phyloP scores from a whole-genome alignment of 2,329 filamentous ascomycete genomes.

The Colletotrichum sp. region DNA sequence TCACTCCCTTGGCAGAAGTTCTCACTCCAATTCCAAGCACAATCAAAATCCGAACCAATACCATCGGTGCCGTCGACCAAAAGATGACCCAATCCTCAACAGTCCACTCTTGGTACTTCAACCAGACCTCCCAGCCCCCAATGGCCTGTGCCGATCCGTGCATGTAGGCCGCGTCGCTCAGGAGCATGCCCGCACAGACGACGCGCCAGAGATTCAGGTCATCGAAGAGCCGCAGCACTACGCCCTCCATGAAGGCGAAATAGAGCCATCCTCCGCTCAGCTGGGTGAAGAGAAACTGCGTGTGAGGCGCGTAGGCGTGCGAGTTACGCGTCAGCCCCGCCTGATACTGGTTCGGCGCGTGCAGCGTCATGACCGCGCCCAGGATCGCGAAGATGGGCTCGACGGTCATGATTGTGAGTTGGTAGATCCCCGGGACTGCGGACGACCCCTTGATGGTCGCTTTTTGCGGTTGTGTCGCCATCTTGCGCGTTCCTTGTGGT shows the following conservation, averaged over 20 bases:
- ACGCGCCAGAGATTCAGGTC: constrained; percentile 39
- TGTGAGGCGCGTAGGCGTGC: constrained; percentile 18
- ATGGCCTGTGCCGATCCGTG: constrained; percentile 36
- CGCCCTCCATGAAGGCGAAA: constrained; percentile 41
- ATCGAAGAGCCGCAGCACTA: constrained; percentile 36
- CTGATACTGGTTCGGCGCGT: constrained; percentile 31
- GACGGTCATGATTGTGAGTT: constrained; percentile 34
- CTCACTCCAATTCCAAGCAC: constrained; percentile 33
- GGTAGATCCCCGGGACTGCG: constrained; percentile 34
- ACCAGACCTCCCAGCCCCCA: constrained; percentile 35
- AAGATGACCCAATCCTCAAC: constrained; percentile 31
- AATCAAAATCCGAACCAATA: constrained; percentile 31
- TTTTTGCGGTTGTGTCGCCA: not conserved
- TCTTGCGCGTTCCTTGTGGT: not conserved
- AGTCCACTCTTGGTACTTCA: constrained; percentile 29
- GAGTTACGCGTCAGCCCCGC: constrained; percentile 31
- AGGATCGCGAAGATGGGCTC: constrained; percentile 38
- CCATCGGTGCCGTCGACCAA: constrained; percentile 29
- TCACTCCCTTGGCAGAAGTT: not conserved
- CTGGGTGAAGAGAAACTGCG: constrained; percentile 35
- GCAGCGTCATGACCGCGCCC: constrained; percentile 34
- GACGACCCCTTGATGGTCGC: constrained; percentile 20
- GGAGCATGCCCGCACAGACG: constrained; percentile 38
- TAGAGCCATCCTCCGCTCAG: constrained; percentile 35
- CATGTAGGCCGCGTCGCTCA: constrained; percentile 35